Conservation (phyloP, 2,329 filamentous ascomycete species). For the Epichloe coenophiala region DNA sequence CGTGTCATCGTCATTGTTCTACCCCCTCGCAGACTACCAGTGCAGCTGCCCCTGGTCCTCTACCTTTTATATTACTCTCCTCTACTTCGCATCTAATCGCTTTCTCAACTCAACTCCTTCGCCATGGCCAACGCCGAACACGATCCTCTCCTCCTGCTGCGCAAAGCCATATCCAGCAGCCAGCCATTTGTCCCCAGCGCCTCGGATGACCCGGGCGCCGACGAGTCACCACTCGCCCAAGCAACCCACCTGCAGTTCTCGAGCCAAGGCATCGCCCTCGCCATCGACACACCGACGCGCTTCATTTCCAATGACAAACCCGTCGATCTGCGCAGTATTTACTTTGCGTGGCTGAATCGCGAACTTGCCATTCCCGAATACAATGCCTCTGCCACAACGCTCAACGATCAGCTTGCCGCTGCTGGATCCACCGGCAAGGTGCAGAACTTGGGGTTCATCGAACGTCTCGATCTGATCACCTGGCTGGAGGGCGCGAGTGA, state of each 20-base stretch:
- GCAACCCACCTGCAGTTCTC: slow-evolving; percentile 72
- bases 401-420: slow-evolving; percentile 64
- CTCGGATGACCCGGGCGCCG: slow-evolving; percentile 48
- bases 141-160: slow-evolving; percentile 73
- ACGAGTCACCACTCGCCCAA: slow-evolving; percentile 52
- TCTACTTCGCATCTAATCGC: background rate
- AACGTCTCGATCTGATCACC: slow-evolving; percentile 79
- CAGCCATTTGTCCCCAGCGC: slow-evolving; percentile 61
- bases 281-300: slow-evolving; percentile 64
- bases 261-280: slow-evolving; percentile 46
- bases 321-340: slow-evolving; percentile 85
- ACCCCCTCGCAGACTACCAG: too few species aligned
- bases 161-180: slow-evolving; percentile 63
- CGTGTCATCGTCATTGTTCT: too few species aligned
- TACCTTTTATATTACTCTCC: too few species aligned
- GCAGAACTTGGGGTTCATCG: slow-evolving; percentile 81
- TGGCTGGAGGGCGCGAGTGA: slow-evolving; percentile 86
- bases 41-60: too few species aligned
- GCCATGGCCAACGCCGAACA: slow-evolving; percentile 47
- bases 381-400: slow-evolving; percentile 65
- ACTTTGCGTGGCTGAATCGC: slow-evolving; percentile 91
- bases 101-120: slow-evolving; percentile 21
- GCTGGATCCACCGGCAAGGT: slow-evolving; percentile 52
- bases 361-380: slow-evolving; percentile 85
- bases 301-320: slow-evolving; percentile 67